Evolutionary conservation across 2,329 filamentous ascomycete genomes (phyloP).

Genomic region (Amauroascus niger): DNA sequence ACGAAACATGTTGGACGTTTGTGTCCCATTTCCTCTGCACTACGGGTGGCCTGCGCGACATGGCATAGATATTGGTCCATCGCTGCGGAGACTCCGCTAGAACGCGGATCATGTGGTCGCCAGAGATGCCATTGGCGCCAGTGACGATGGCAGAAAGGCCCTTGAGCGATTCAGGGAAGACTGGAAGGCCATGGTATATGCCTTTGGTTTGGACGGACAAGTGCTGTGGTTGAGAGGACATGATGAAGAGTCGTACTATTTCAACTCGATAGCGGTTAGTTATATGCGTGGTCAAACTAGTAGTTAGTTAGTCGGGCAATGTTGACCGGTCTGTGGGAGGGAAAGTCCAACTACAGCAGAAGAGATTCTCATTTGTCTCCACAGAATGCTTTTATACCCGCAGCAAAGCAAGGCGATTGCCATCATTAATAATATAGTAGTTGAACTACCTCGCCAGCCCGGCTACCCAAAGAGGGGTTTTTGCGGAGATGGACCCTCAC

Average conservation of each 20-base stretch:
- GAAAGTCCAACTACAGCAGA: neutral
- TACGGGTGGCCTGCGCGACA: slow-evolving; percentile 41
- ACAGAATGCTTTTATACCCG: neutral
- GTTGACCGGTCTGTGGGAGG: neutral
- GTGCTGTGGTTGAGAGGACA: neutral
- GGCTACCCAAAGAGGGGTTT: neutral
- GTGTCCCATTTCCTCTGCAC: slow-evolving; percentile 29
- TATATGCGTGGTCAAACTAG: too few relatives aligned
- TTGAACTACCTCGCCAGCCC: neutral
- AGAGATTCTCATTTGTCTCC: neutral
- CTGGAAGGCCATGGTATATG: slow-evolving; percentile 44
- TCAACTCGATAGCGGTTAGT: too few relatives aligned
- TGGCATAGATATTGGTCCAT: slow-evolving; percentile 45
- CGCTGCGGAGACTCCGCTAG: slow-evolving; percentile 39
- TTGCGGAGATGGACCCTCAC: too few relatives aligned
- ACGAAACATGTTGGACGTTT: slow-evolving; percentile 37
- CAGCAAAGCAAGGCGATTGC: too few relatives aligned
- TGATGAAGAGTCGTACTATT: neutral
- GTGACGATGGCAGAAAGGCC: slow-evolving; percentile 45
- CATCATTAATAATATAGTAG: too few relatives aligned
- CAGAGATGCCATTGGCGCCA: slow-evolving; percentile 47
- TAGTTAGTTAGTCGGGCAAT: neutral
- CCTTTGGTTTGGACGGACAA: slow-evolving; percentile 23
- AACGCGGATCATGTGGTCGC: slow-evolving; percentile 43
- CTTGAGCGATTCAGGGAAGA: slow-evolving; percentile 36